Percentiles rank a stretch among this genome's conserved stretches.
phyloP scores from a whole-genome alignment of 2,329 filamentous ascomycete species.

The Emergomyces africanus region DNA sequence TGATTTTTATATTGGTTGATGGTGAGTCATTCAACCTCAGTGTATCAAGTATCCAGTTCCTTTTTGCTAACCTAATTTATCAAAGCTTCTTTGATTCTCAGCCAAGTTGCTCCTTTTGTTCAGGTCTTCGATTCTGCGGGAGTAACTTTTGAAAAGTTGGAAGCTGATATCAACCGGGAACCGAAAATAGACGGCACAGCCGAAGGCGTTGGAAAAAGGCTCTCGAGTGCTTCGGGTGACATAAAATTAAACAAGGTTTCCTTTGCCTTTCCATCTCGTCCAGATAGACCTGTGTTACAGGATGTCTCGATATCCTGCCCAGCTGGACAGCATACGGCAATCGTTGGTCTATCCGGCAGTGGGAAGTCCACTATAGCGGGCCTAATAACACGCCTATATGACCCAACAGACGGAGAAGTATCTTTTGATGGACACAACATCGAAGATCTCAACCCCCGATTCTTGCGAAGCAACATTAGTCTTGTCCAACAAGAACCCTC shows the following conservation, averaged over 20 bases:
- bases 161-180: slow-evolving; percentile 42
- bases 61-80: neutral
- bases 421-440: slow-evolving; percentile 66
- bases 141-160: slow-evolving; percentile 46
- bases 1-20: slow-evolving; percentile 44
- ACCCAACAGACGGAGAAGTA: slow-evolving; percentile 61
- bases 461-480: slow-evolving; percentile 71
- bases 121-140: slow-evolving; percentile 38
- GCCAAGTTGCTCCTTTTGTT: slow-evolving; percentile 35
- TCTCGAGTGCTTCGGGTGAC: slow-evolving; percentile 16
- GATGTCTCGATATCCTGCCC: slow-evolving; percentile 50
- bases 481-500: slow-evolving; percentile 80
- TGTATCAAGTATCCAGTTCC: neutral
- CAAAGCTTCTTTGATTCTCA: slow-evolving; percentile 34
- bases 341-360: slow-evolving; percentile 47
- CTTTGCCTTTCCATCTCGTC: slow-evolving; percentile 36
- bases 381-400: slow-evolving; percentile 50
- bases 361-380: slow-evolving; percentile 35
- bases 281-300: slow-evolving; percentile 18
- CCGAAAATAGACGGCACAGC: slow-evolving; percentile 34
- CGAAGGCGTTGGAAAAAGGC: slow-evolving; percentile 14
- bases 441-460: slow-evolving; percentile 60
- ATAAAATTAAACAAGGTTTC: slow-evolving; percentile 26
- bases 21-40: slow-evolving; percentile 16
- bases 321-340: slow-evolving; percentile 69